A percentile compares a stretch with the other conserved stretches of the same genome.
These are phyloP conservation scores for Marasmius sp. DNA, from an alignment of 1,284 basidiomycete species.

Conservation along the genomic window DNA sequence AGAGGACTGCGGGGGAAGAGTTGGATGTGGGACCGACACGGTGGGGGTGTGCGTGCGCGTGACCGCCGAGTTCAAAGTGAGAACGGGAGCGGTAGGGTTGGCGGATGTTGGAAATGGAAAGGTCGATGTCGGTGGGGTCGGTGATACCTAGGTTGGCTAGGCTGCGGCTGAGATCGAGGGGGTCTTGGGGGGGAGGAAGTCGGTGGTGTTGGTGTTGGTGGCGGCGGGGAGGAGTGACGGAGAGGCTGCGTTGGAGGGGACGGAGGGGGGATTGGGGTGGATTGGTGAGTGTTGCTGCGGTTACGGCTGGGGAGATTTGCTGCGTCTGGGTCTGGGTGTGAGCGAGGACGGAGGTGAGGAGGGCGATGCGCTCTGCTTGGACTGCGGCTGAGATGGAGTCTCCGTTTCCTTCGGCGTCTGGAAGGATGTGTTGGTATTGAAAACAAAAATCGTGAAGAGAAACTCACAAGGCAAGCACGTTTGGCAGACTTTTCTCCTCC, in stretches of 20 bases:
- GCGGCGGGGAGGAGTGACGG: slow-evolving; percentile 27
- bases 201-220: slow-evolving; percentile 16
- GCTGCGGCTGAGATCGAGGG: neutral
- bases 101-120: slow-evolving; percentile 29
- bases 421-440: too few species aligned
- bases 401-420: slow-evolving; percentile 81
- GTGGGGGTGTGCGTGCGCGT: slow-evolving; percentile 7
- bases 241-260: slow-evolving; percentile 21
- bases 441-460: too few species aligned
- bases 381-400: slow-evolving; percentile 80
- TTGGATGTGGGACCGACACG: neutral
- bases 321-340: slow-evolving; percentile 38
- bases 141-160: slow-evolving; percentile 15
- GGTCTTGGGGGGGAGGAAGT: slow-evolving; percentile 27
- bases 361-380: slow-evolving; percentile 78
- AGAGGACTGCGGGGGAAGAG: neutral
- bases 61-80: slow-evolving; percentile 43
- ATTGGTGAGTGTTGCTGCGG: neutral
- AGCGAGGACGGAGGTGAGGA: slow-evolving; percentile 66
- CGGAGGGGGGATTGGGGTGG: neutral
- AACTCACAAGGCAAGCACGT: slow-evolving; percentile 79
- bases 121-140: slow-evolving; percentile 23
- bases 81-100: slow-evolving; percentile 45
- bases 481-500: slow-evolving; percentile 84
- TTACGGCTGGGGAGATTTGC: neutral